Percentiles rank a stretch among this genome's conserved stretches.
Evolutionary conservation across 768 basidiomycete species (phyloP).

Genomic region (Pleurotus tuoliensis): DNA sequence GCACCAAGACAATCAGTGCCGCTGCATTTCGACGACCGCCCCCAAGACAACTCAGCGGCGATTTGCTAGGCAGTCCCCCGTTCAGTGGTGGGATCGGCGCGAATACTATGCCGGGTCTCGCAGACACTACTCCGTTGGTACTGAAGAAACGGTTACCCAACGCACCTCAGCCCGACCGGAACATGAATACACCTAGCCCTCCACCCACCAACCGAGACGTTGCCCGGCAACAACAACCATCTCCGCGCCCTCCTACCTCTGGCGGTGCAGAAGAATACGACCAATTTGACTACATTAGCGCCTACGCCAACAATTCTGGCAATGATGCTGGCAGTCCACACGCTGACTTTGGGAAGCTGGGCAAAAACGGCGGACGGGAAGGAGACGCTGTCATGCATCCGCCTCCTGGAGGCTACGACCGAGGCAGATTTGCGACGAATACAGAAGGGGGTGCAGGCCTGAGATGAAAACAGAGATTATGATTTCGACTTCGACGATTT

Average conservation of each 20-base stretch:
- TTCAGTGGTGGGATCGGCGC: conserved; percentile 5
- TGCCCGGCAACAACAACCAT: conserved; percentile 13
- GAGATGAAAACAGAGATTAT: neutral
- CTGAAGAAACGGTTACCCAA: conserved; percentile 47
- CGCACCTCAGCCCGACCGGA: conserved; percentile 35
- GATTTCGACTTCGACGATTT: no score
- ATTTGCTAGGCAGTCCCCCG: neutral
- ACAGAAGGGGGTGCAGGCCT: conserved; percentile 27
- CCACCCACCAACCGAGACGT: conserved; percentile 5
- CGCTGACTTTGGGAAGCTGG: conserved; percentile 6
- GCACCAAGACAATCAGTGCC: conserved; percentile 64
- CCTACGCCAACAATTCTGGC: conserved; percentile 37
- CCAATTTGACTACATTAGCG: conserved; percentile 55
- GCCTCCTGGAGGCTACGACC: conserved; percentile 30
- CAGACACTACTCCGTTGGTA: conserved; percentile 44
- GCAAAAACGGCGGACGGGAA: conserved; percentile 12
- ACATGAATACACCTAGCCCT: conserved; percentile 3
- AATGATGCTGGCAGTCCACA: conserved; percentile 8
- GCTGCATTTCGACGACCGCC: conserved; percentile 67
- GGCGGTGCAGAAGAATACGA: conserved; percentile 35
- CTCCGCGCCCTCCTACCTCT: conserved; percentile 12
- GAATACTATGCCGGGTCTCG: conserved; percentile 14
- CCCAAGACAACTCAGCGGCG: conserved; percentile 7
- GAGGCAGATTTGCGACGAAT: conserved; percentile 44
- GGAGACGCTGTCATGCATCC: conserved; percentile 11